phyloP scores from a whole-genome alignment of 495 filamentous ascomycete genomes.

The Xeromyces bisporus region DNA sequence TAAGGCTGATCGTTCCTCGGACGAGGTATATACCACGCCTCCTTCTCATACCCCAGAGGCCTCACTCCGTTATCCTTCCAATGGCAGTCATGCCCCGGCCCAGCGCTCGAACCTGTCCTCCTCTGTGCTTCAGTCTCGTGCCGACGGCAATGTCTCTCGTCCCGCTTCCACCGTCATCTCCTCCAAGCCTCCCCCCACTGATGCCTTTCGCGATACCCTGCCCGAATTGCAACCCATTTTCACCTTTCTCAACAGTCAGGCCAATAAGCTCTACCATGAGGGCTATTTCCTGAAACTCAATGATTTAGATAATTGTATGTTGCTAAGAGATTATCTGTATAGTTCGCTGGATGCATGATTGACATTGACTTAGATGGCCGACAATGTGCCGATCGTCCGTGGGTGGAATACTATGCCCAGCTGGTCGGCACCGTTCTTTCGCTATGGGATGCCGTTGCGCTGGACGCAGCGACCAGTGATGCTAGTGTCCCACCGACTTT shows the following conservation, averaged over 20 bases:
- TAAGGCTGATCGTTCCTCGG: no score
- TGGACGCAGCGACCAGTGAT: conserved; percentile 72
- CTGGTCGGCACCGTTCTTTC: conserved; percentile 89
- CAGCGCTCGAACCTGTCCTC: conserved; percentile 2
- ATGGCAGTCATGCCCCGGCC: conserved; percentile 3
- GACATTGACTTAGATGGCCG: conserved; percentile 51
- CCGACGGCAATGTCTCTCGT: conserved; percentile 29
- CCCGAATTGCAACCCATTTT: conserved; percentile 92
- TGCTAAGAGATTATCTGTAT: not conserved
- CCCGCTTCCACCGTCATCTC: conserved; percentile 54
- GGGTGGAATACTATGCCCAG: conserved; percentile 95
- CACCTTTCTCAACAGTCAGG: conserved; percentile 82
- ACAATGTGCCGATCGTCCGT: conserved; percentile 68
- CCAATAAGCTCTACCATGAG: conserved; percentile 92
- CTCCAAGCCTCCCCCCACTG: conserved; percentile 76
- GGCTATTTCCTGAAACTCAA: conserved; percentile 94
- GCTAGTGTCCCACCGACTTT: conserved; percentile 85
- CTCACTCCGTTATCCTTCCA: conserved; percentile 4
- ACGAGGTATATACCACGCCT: no score
- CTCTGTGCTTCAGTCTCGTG: no score
- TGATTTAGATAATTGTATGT: conserved; percentile 76
- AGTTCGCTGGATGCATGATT: no score
- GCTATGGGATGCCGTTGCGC: conserved; percentile 84
- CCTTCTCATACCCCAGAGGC: no score
- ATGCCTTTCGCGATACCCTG: conserved; percentile 66